Evolutionary conservation across 768 basidiomycete genomes (phyloP), one percentile per base, ranked within the genome.

Genomic region (Russula vinacea): DNA sequence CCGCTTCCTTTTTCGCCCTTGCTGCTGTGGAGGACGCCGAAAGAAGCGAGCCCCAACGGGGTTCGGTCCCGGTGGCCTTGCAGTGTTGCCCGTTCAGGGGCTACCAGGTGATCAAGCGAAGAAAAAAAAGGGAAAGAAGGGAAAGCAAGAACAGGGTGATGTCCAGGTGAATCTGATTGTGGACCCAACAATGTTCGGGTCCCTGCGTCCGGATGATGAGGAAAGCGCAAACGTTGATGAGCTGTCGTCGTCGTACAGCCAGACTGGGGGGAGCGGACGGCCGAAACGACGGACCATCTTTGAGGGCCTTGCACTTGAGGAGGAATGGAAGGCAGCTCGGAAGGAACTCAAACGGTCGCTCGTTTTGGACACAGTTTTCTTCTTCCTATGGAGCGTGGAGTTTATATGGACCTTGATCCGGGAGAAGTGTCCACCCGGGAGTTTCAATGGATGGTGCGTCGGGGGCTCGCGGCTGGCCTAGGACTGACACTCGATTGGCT

Each of bases 141-240:
- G 72, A 13, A 58, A 64, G 22, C 62, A 65, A 7, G 76, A 70
- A 13, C 74, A 69, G 39, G 78, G 80, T 6, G 81, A 82, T 69
- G 83, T 89, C 2, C 88, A 89, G 64, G 85, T 89, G 56, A 89
- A 89, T 72, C 76, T 89, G 51, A 88, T 89, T 64, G 85, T 89
- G 35, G 86, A 88, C 69, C 87, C 88, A 8, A 76, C 76, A 8
- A 81, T 82, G 62, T 86, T 89, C 64, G 76, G 35, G 58, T 70
- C 58, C 72, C 9, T 73, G 69, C 17, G 22, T 24, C 64, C 16
- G 14, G 66, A 52, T 4, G 71, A 71, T 29, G 77, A 75, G 14
- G 79, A 80, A 8, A 77, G 75, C 24, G 72, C 75, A 2, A 77
- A 75, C 7, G 72, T 74, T 10, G 78, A 78, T 39, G 74, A 71